These are phyloP conservation scores for Scleromitrula shiraiana DNA, from an alignment of 2,329 filamentous ascomycete species.

Conservation along the genomic window DNA sequence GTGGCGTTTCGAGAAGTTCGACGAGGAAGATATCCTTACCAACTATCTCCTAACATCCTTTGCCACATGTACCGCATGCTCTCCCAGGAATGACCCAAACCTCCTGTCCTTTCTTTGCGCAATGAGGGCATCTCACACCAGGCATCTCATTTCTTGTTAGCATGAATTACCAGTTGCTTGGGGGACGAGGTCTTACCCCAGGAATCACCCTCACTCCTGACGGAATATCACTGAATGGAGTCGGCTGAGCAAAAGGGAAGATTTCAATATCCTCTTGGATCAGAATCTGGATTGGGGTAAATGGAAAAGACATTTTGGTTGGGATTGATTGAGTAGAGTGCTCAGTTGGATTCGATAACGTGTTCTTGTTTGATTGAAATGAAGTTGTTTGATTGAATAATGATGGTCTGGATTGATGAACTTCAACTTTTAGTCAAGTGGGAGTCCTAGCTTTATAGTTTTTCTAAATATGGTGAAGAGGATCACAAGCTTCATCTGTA, in stretches of 20 bases:
- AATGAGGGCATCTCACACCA: conserved; percentile 45
- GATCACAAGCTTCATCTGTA: neutral
- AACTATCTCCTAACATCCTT: neutral
- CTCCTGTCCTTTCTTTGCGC: conserved; percentile 40
- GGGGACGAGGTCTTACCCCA: neutral
- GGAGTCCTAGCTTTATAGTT: conserved; percentile 3
- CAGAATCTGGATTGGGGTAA: neutral
- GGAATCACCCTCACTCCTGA: conserved; percentile 5
- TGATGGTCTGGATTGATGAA: neutral
- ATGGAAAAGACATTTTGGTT: conserved; percentile 4
- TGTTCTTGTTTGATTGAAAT: neutral
- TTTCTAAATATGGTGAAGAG: neutral
- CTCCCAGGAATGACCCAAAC: conserved; percentile 49
- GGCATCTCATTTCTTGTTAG: conserved; percentile 32
- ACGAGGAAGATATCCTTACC: neutral
- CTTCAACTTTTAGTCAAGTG: neutral
- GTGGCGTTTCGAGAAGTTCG: too few relatives aligned
- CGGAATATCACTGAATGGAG: neutral
- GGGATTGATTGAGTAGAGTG: neutral
- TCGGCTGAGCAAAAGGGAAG: neutral
- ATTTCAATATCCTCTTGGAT: conserved; percentile 2
- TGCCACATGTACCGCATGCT: conserved; percentile 29
- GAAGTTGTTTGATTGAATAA: neutral
- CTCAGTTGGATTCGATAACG: neutral
- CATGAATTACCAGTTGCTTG: neutral